A percentile compares a stretch with the other conserved stretches of the same genome.
phyloP scores from a whole-genome alignment of 164 flowering plant genomes.

The Warburgia ugandensis region DNA sequence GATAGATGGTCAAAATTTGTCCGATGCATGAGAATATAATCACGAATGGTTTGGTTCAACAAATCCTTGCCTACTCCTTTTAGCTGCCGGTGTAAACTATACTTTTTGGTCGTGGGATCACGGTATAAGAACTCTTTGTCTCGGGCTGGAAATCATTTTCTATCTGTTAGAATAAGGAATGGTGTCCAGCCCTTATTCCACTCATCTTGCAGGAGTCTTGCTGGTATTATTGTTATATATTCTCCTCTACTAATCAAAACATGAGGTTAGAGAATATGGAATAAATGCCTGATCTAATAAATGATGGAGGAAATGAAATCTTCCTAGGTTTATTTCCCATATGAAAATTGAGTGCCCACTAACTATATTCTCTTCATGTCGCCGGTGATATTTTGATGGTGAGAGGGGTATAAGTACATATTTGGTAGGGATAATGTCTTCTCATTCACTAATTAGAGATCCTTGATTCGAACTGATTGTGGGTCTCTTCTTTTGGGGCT shows the following conservation, averaged over 20 bases:
- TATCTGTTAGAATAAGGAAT: constrained; percentile 26
- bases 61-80: too few species aligned
- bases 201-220: constrained; percentile 14
- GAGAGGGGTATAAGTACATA: too few species aligned
- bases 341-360: constrained; percentile 7
- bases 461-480: too few species aligned
- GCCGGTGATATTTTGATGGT: neutral
- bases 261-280: constrained; percentile 8
- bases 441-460: too few species aligned
- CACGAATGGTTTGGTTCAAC: neutral
- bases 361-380: constrained; percentile 9
- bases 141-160: neutral
- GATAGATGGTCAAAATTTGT: too few species aligned
- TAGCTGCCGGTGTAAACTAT: neutral
- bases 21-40: neutral
- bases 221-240: constrained; percentile 13
- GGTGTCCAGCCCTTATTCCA: constrained; percentile 40
- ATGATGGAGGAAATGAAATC: neutral
- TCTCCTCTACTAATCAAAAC: neutral
- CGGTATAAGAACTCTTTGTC: neutral
- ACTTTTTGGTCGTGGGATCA: neutral
- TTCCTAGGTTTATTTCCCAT: neutral
- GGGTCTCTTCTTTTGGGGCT: too few species aligned
- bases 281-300: constrained; percentile 15
- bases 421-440: too few species aligned